Evolutionary conservation across 2,329 filamentous ascomycete species (phyloP).

Genomic region (Coniochaeta prunicola): DNA sequence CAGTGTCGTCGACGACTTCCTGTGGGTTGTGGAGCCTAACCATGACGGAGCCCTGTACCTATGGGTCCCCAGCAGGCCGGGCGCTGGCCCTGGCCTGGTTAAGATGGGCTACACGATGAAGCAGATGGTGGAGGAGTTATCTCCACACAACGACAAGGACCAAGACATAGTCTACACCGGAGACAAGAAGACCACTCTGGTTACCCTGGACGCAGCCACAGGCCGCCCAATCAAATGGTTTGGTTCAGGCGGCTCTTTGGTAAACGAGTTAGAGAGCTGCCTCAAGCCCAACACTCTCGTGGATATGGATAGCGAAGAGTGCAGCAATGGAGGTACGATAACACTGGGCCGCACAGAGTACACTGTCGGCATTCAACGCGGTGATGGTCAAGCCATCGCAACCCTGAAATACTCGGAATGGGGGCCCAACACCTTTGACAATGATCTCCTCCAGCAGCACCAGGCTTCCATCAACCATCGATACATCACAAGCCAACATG

Average conservation of each 20-base stretch:
- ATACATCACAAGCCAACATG: constrained; percentile 81
- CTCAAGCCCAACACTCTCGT: constrained; percentile 59
- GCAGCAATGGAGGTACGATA: constrained; percentile 67
- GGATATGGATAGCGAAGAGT: constrained; percentile 64
- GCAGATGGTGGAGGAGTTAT: constrained; percentile 73
- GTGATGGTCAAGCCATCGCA: constrained; percentile 68
- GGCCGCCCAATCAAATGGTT: constrained; percentile 81
- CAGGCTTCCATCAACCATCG: constrained; percentile 72
- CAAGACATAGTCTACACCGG: constrained; percentile 83
- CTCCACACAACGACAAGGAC: constrained; percentile 68
- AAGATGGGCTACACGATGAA: constrained; percentile 72
- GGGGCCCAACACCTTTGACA: constrained; percentile 86
- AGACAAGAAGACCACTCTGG: constrained; percentile 82
- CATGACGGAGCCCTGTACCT: constrained; percentile 82
- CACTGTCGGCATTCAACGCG: constrained; percentile 75
- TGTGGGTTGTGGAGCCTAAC: constrained; percentile 93
- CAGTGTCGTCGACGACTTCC: constrained; percentile 69
- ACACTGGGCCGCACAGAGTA: constrained; percentile 86
- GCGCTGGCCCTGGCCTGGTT: constrained; percentile 53
- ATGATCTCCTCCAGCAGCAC: constrained; percentile 81
- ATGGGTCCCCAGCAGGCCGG: constrained; percentile 61
- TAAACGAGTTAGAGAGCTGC: constrained; percentile 69
- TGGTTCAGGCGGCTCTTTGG: constrained; percentile 62
- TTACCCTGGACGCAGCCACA: constrained; percentile 81
- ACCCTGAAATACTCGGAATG: constrained; percentile 92